Evolutionary conservation across 768 basidiomycete species (phyloP), one percentile per base, ranked within the genome.

Genomic region (Boletus insuetus): DNA sequence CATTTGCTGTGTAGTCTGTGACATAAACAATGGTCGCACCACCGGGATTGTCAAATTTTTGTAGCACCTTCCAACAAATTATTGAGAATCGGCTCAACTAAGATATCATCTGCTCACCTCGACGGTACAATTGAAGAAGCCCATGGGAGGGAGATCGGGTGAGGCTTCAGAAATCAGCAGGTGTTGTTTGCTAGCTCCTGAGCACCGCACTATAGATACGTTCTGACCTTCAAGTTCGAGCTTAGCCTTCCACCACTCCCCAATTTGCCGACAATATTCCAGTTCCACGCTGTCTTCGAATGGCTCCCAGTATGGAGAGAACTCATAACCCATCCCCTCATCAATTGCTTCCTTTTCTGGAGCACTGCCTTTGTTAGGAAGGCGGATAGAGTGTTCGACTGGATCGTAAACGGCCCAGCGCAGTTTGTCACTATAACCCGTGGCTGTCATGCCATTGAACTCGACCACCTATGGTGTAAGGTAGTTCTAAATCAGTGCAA

Each of bases 81-180:
- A 24, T 37, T 55, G 14, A 45, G 24, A 20, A 42, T 14, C 12
- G 4, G 29, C 11, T 40, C 31, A 31, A 4, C 14, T n/a, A 10
- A 3, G 4, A 26, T 24, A 26, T 17, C 12, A 31, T 32, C 34
- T 41, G n/a, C 74, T 60, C 58, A 85, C 86, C 75, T 86, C 81
- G 16, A 84, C 74, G 0, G 82, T 84, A 46, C 84, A 86, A 51
- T 86, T 76, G 64, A 87, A 86, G 65, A 77, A 87, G 1, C 82
- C 81, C 20, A 56, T 47, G 3, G 81, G 80, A 12, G 67, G 67
- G 19, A 71, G 69, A 46, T 74, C 63, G 1, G 82, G 81, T 10
- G 73, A 73, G 13, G 74, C 76, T 42, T 84, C 80, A n/a, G 74
- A 74, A 51, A 86, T 73, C 17, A 84, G 66, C 24, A 74, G 69